Conservation (phyloP, 306 rosid species). For the Quercus robur region DNA sequence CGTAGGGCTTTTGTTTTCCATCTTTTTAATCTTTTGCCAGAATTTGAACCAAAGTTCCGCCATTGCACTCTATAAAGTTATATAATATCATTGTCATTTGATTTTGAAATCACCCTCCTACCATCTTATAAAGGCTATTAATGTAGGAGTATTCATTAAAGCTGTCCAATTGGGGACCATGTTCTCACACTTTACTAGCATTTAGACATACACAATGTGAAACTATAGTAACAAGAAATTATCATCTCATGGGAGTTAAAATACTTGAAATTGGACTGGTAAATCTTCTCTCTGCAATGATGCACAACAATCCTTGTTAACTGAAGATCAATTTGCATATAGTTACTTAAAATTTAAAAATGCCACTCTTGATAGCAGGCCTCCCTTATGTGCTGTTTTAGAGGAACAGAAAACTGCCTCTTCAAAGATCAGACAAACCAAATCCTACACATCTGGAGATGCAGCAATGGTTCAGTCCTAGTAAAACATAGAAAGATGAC, state of each 20-base stretch:
- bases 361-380: background rate
- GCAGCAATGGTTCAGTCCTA: background rate
- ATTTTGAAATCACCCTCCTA: constrained; percentile 5
- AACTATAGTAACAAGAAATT: background rate
- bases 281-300: background rate
- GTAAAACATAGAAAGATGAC: background rate
- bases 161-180: background rate
- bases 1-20: background rate
- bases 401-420: too few relatives aligned
- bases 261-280: background rate
- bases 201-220: background rate
- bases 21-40: background rate
- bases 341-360: background rate
- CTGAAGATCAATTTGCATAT: background rate
- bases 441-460: too few relatives aligned
- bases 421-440: too few relatives aligned
- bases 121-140: background rate
- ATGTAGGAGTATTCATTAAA: background rate
- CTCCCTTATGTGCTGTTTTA: too few relatives aligned
- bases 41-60: constrained; percentile 24
- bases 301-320: background rate
- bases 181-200: background rate
- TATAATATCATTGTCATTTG: background rate
- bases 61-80: background rate
- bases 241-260: background rate